phyloP scores from a whole-genome alignment of 148 eudicot genomes.

The Persicaria tinctoria region DNA sequence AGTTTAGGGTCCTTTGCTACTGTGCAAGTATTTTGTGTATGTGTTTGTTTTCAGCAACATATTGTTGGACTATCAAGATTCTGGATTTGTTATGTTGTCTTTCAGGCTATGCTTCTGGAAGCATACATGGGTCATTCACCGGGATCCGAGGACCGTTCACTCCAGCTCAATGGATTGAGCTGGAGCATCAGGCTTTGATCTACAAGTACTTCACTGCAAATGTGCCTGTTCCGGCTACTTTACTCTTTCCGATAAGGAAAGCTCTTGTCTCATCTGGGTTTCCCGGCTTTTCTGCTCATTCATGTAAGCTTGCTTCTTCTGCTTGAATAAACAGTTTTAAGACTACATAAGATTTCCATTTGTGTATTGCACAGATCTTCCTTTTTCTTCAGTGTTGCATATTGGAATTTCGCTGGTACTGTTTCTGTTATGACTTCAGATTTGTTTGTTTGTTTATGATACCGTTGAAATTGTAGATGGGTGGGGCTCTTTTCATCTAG shows the following conservation, averaged over 20 bases:
- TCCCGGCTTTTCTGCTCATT: constrained; percentile 32
- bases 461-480: constrained; percentile 13
- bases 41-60: constrained; percentile 1
- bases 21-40: neutral
- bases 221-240: constrained; percentile 50
- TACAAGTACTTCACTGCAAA: constrained; percentile 53
- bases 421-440: neutral
- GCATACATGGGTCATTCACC: constrained; percentile 27
- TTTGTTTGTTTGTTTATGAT: neutral
- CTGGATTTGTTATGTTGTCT: neutral
- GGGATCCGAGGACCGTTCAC: constrained; percentile 42
- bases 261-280: constrained; percentile 30
- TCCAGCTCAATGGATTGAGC: constrained; percentile 62
- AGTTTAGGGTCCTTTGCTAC: neutral
- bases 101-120: constrained; percentile 20
- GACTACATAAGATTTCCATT: neutral
- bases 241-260: constrained; percentile 41
- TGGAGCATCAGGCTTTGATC: constrained; percentile 61
- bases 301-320: constrained; percentile 28
- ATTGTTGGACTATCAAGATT: neutral
- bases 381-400: no score
- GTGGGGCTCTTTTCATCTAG: constrained; percentile 20
- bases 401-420: no score
- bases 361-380: no score
- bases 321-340: neutral